Conservation (phyloP, 129 eudicot species). For the Escallonia rubra region DNA sequence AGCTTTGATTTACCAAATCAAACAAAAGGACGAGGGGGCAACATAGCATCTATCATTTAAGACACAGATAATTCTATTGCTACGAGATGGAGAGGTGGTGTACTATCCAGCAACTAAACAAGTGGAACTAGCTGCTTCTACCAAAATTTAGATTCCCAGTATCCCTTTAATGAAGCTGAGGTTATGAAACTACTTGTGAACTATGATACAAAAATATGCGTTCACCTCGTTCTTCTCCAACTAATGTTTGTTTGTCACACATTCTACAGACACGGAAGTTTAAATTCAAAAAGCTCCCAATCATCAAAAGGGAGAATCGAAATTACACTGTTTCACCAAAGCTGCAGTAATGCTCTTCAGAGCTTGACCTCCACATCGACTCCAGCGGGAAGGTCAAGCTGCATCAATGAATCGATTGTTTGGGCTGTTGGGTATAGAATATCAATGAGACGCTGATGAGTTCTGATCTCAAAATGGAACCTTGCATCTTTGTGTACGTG, state of each 20-base stretch:
- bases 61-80: too few species aligned
- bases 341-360: conserved; percentile 17
- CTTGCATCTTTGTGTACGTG: conserved; percentile 95
- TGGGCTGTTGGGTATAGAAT: conserved; percentile 91
- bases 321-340: conserved; percentile 1
- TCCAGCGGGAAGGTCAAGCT: conserved; percentile 91
- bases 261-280: neutral
- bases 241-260: neutral
- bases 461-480: conserved; percentile 92
- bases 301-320: conserved; percentile 2
- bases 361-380: conserved; percentile 97
- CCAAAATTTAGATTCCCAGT: too few species aligned
- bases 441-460: conserved; percentile 88
- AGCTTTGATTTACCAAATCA: too few species aligned
- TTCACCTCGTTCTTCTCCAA: neutral
- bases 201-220: conserved; percentile 7
- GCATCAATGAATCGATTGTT: conserved; percentile 84
- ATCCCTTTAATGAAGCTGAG: neutral
- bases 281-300: neutral
- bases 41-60: too few species aligned
- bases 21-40: too few species aligned
- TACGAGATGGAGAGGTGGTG: too few species aligned
- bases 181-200: conserved; percentile 7
- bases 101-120: too few species aligned
- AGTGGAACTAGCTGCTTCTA: too few species aligned